phyloP scores from a whole-genome alignment of 345 rosid species.

The Populus tremula region DNA sequence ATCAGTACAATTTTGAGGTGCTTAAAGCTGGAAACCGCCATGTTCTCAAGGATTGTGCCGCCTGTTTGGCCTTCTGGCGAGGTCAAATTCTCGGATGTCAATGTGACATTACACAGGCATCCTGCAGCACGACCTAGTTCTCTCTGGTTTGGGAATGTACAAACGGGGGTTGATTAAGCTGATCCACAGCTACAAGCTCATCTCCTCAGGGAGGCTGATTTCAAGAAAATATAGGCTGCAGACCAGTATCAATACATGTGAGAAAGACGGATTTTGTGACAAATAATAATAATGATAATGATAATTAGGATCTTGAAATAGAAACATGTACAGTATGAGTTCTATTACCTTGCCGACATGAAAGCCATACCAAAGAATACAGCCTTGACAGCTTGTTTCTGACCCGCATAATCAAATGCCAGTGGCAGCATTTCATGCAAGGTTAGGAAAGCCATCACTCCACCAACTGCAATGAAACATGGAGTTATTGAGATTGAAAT shows the following conservation, averaged over 20 bases:
- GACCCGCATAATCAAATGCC: conserved; percentile 98
- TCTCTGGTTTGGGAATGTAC: conserved; percentile 1
- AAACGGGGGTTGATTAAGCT: not conserved
- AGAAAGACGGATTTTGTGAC: not conserved
- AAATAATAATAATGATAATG: not conserved
- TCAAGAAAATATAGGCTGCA: conserved; percentile 83
- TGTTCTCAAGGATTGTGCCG: not conserved
- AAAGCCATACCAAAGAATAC: conserved; percentile 96
- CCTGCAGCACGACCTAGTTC: not conserved
- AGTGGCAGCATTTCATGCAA: conserved; percentile 97
- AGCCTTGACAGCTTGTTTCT: conserved; percentile 96
- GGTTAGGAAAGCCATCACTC: conserved; percentile 97
- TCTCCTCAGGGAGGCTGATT: conserved; percentile 69
- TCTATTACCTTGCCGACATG: conserved; percentile 95
- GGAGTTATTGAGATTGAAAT: not conserved
- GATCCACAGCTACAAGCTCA: conserved; percentile 47
- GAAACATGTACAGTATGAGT: not conserved
- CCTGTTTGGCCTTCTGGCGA: not conserved
- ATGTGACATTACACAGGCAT: too few relatives aligned
- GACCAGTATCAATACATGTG: not conserved
- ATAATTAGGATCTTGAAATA: not conserved
- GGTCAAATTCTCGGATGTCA: not conserved
- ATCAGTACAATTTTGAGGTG: not conserved
- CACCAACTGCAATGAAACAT: conserved; percentile 68
- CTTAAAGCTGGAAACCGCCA: not conserved